Evolutionary conservation across 768 basidiomycete genomes (phyloP), one percentile per base, ranked within the genome.

Genomic region (Tremella fuciformis): DNA sequence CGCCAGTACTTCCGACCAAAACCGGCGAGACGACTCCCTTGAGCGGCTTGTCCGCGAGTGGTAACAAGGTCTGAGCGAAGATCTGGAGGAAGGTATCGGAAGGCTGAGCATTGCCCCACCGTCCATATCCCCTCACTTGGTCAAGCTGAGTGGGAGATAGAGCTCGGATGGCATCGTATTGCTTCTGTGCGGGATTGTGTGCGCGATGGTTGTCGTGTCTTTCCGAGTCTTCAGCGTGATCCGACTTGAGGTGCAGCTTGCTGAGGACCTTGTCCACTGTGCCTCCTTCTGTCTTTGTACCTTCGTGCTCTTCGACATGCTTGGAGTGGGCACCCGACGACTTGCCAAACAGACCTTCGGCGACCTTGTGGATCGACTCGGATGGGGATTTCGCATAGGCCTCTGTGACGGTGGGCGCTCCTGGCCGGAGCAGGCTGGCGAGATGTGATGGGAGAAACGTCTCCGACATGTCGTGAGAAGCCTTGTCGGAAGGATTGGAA

Each of bases 21-120:
- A 56, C 38, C 15, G 67, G 67, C 1, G 67, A 64, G 24, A 61
- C 62, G n/a, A 69, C 50, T 13, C 56, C 53, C 16, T 60, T 60
- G 9, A 69, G 42, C 2, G 67, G 62, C 26, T 67, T 26, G n/a
- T 48, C 50, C 26, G 63, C 60, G 2, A 67, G 47, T 1, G 55
- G 37, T 29, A 63, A 25, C 13, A 67, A 59, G 1, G 59, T 48
- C 34, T 67, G 62, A 8, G 65, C 65, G 22, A 40, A 67, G 19
- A 63, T 37, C 65, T 66, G 44, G 41, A 62, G 48, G 58, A 62
- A 64, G 7, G 56, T 48, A 3, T 55, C 57, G 40, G 63, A 53
- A 22, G 65, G 65, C 26, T 41, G 13, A 26, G 54, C 44, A 13
- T 42, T 25, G 25, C 59, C 55, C 65, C 63, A 61, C 40, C 49